Evolutionary conservation across 169 alveolate genomes (phyloP), one percentile per base, ranked within the genome.

Genomic region (Babesia ovis): DNA sequence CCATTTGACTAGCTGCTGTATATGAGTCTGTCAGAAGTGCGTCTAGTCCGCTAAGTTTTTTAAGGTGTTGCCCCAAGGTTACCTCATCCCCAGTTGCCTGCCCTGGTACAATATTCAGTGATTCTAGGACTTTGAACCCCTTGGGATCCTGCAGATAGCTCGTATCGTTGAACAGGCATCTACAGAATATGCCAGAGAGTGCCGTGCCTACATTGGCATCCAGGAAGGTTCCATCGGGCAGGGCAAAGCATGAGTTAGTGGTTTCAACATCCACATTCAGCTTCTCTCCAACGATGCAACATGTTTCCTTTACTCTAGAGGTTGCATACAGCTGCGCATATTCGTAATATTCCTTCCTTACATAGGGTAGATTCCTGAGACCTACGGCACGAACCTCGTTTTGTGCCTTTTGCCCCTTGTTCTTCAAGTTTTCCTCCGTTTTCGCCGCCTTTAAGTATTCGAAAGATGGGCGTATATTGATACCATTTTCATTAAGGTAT

Each of bases 261-360:
- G 54, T 37, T 27, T 16, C 41, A 31, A 35, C 12, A 43, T 43
- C 66, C 45, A 76, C 68, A 27, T 54, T 77, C 51, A 83, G 80
- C 46, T 76, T 70, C 27, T 54, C 75, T 18, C 45, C 51, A 25
- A 77, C 58, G 37, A 70, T 66, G 42, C 71, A 37, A 71, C 85
- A 66, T 27, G 68, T 71, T 56, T 87, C 91, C 61, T 87, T 87
- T 41, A 87, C 53, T 37, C 83, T 67, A n/a, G 86, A 77, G 27
- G 85, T 84, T 22, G 85, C 88, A 72, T 83, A 83, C 12, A 87
- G 86, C 20, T 77, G 74, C 11, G 91, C 83, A 86, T 86, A 83
- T 35, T 74, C 73, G 55, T 87, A 87, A 51, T 87, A 87, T 20
- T 80, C 70, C 56, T 68, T 59, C 29, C 77, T 83, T 32, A 87